Conservation (phyloP, 2,329 filamentous ascomycete species). For the Fusarium irregulare region DNA sequence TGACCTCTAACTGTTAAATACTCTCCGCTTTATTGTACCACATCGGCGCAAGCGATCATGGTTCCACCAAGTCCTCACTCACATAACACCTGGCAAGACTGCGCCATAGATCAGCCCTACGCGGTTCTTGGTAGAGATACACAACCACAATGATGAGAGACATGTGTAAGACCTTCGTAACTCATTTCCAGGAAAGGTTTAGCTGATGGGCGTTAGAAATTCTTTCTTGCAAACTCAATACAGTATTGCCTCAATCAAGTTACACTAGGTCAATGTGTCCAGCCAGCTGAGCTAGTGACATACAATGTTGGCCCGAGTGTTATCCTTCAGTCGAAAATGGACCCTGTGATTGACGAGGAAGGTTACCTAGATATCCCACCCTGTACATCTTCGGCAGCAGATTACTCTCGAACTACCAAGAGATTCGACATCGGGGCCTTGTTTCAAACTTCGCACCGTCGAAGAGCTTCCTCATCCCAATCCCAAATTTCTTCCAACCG, state of each 20-base stretch:
- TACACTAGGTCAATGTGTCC: not conserved
- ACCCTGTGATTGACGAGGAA: no score
- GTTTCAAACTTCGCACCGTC: not conserved
- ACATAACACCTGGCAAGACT: not conserved
- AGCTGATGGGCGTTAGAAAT: not conserved
- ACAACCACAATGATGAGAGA: not conserved
- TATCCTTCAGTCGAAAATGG: no score
- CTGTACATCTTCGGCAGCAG: accelerated
- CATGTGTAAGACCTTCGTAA: not conserved
- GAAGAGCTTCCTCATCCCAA: not conserved
- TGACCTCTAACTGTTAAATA: not conserved
- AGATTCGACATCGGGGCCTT: not conserved
- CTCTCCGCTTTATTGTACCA: not conserved
- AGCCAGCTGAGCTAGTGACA: not conserved
- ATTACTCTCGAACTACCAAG: not conserved
- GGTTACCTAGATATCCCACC: no score
- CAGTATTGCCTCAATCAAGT: not conserved
- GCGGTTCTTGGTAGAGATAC: not conserved
- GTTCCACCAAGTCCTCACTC: not conserved
- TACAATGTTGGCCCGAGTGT: not conserved
- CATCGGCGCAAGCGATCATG: not conserved
- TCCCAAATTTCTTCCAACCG: not conserved
- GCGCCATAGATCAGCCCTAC: not conserved
- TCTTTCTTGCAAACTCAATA: not conserved
- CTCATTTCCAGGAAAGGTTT: not conserved